Conservation (phyloP, 305 asterid species). For the Coffea humblotiana region DNA sequence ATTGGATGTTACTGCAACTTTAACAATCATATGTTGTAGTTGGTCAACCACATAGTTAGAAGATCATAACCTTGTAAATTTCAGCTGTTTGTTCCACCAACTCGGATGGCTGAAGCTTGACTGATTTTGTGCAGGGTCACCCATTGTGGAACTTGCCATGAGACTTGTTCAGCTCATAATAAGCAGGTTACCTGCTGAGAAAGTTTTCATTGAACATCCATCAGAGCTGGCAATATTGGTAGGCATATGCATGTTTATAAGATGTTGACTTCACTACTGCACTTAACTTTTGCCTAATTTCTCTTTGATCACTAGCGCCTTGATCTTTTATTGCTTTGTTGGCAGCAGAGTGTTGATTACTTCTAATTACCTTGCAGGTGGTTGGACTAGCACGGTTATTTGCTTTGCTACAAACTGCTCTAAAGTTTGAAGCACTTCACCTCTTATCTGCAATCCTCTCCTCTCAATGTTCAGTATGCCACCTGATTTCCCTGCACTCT, state of each 20-base stretch:
- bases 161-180: conserved; percentile 64
- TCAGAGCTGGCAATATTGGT: conserved; percentile 73
- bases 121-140: conserved; percentile 48
- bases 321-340: conserved; percentile 9
- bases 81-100: neutral
- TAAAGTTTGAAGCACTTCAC: conserved; percentile 89
- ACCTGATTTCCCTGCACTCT: neutral
- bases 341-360: neutral
- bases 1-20: neutral
- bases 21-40: neutral
- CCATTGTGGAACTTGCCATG: conserved; percentile 57
- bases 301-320: neutral
- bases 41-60: neutral
- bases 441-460: conserved; percentile 68
- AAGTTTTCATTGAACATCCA: conserved; percentile 43
- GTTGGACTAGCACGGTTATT: conserved; percentile 69
- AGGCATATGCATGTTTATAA: conserved; percentile 24
- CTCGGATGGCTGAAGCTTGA: neutral
- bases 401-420: conserved; percentile 70
- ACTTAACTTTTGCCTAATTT: neutral
- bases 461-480: conserved; percentile 60
- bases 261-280: conserved; percentile 1
- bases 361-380: conserved; percentile 57
- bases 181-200: conserved; percentile 65
- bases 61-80: neutral